Evolutionary conservation across 2,329 filamentous ascomycete genomes (phyloP).

Genomic region (Neonectria punicea): DNA sequence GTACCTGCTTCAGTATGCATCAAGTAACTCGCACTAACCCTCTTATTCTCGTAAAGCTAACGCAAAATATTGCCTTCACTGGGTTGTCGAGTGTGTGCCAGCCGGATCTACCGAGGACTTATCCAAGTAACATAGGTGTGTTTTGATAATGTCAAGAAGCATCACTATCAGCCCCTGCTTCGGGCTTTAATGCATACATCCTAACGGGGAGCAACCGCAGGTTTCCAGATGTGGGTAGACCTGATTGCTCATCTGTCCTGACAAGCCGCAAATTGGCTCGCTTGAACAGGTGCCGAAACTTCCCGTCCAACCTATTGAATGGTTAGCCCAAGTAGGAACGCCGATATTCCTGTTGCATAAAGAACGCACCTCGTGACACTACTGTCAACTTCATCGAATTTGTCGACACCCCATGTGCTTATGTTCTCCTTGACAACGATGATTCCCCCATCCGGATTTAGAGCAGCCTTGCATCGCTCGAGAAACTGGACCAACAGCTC

Average conservation of each 20-base stretch:
- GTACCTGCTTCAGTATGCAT: too few relatives aligned
- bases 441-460: slow-evolving; percentile 42
- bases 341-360: too few relatives aligned
- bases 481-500: slow-evolving; percentile 76
- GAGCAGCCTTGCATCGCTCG: slow-evolving; percentile 62
- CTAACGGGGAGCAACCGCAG: slow-evolving; percentile 14
- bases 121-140: too few relatives aligned
- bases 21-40: too few relatives aligned
- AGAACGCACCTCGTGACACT: slow-evolving; percentile 73
- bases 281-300: slow-evolving; percentile 76
- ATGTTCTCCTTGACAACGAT: slow-evolving; percentile 74
- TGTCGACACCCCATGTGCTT: slow-evolving; percentile 65
- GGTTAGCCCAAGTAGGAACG: too few relatives aligned
- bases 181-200: slow-evolving; percentile 17
- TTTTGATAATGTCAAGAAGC: too few relatives aligned
- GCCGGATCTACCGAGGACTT: too few relatives aligned
- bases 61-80: too few relatives aligned
- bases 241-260: slow-evolving; percentile 76
- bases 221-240: slow-evolving; percentile 49
- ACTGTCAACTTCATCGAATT: slow-evolving; percentile 80
- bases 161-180: background rate
- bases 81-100: too few relatives aligned
- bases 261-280: slow-evolving; percentile 75
- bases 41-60: too few relatives aligned
- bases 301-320: slow-evolving; percentile 70